These are phyloP conservation scores for Trypanosoma melophagium DNA, from an alignment of 208 protist species.

Conservation along the genomic window DNA sequence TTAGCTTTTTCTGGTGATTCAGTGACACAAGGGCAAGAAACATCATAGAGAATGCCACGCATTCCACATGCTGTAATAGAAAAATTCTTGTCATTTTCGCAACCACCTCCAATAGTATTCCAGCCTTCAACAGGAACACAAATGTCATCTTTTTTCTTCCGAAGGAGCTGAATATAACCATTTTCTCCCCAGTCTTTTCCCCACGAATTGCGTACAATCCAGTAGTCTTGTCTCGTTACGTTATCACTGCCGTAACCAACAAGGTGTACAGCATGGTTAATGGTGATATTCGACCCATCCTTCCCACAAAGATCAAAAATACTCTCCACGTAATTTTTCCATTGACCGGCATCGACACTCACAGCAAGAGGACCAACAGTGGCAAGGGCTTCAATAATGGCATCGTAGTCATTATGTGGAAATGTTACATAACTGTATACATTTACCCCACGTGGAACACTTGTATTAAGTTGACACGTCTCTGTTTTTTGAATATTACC, in stretches of 20 bases:
- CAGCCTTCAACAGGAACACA: conserved; percentile 40
- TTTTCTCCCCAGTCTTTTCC: conserved; percentile 70
- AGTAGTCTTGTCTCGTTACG: conserved; percentile 62
- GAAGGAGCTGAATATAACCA: conserved; percentile 81
- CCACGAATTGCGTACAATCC: conserved; percentile 92
- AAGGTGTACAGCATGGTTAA: conserved; percentile 86
- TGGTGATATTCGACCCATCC: conserved; percentile 49
- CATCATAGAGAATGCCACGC: conserved; percentile 81
- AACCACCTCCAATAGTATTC: conserved; percentile 56
- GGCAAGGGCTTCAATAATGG: conserved; percentile 59
- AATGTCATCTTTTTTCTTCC: conserved; percentile 33
- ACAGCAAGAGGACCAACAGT: conserved; percentile 73
- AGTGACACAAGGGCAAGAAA: conserved; percentile 53
- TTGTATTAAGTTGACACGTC: conserved; percentile 21
- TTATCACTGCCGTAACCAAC: conserved; percentile 82
- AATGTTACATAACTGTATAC: conserved; percentile 66
- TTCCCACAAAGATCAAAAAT: conserved; percentile 74
- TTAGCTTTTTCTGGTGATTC: background rate
- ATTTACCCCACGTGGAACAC: conserved; percentile 26
- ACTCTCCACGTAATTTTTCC: conserved; percentile 66
- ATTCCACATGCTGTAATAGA: conserved; percentile 56
- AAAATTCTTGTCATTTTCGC: conserved; percentile 65
- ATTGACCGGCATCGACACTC: conserved; percentile 72
- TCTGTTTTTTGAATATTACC: conserved; percentile 39
- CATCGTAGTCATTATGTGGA: conserved; percentile 57